phyloP scores from a whole-genome alignment of 176 grass and related monocot species.

The Eremochloa ophiuroides region DNA sequence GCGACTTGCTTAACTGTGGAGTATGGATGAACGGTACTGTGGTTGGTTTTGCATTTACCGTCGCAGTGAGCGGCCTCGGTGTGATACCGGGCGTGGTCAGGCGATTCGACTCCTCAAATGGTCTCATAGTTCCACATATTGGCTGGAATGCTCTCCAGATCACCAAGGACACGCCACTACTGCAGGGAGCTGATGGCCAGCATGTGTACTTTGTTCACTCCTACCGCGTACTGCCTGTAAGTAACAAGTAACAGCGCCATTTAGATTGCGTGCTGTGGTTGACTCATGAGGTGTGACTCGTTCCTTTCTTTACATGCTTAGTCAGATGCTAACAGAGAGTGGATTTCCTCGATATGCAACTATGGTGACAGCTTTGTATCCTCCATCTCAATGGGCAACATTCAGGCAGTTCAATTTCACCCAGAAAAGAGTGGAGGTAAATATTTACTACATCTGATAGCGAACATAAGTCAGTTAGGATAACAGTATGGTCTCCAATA shows the following conservation, averaged over 20 bases:
- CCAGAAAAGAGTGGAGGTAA: conserved; percentile 98
- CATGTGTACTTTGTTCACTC: conserved; percentile 99
- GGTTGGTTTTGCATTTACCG: conserved; percentile 3
- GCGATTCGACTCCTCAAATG: conserved; percentile 81
- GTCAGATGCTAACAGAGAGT: conserved; percentile 87
- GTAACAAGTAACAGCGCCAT: conserved; percentile 31
- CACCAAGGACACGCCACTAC: conserved; percentile 75
- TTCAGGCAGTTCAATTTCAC: conserved; percentile 95
- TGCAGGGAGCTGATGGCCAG: conserved; percentile 66
- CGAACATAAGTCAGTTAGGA: neutral
- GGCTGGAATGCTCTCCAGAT: conserved; percentile 88
- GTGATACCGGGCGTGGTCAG: conserved; percentile 84
- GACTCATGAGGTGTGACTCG: conserved; percentile 30
- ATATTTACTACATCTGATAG: neutral
- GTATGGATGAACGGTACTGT: neutral
- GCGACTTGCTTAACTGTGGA: neutral
- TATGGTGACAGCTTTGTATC: conserved; percentile 87
- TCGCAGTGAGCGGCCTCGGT: conserved; percentile 82
- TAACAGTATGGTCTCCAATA: neutral
- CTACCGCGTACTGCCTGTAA: conserved; percentile 55
- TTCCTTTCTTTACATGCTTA: conserved; percentile 49
- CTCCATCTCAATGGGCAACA: conserved; percentile 86
- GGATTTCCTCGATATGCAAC: conserved; percentile 86
- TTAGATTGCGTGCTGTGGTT: conserved; percentile 8
- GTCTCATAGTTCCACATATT: conserved; percentile 93